Base-by-base conservation (phyloP, 2,329 filamentous ascomycete species). In the Didymella segeticola region DNA sequence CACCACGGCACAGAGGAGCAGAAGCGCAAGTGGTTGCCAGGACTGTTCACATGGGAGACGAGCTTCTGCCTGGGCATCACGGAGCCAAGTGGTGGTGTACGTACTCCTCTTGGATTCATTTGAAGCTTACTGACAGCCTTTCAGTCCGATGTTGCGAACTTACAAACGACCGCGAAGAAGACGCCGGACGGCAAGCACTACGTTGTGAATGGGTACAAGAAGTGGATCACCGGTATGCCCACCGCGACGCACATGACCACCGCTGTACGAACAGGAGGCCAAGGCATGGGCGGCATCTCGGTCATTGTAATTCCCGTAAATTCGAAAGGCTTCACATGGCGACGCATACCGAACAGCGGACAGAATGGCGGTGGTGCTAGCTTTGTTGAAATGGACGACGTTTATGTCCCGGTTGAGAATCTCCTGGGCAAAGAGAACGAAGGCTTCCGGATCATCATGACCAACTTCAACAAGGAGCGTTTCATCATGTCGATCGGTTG, bases 131-230 rank as follows among this genome's bases (percentile, higher is more conserved):
- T 64, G 29, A 64, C 47, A 15, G 19, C 17, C 2, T 14, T 8
- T 22, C 27, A 72, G 65, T 87, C 84, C 1, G 87, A 89, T 64
- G 85, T 89, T 3, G 85, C 85, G 1, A 83, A 82, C 58, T 81
- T 89, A 37, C 78, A 79, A 45, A 88, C 86, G 3, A 87, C 83
- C 0, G 87, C 87, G 0, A 82, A 82, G 62, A 91, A 91, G 79
- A 91, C 88, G 0, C 76, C 86, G 1, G 89, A 92, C 68, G 89
- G 89, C 39, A 87, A 88, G 71, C 82, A 87, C 75, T 89, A 87
- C 61, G 64, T 87, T 29, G 84, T 89, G n/a, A 87, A 86, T 51
- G 86, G 86, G 0, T 80, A 81, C 43, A 89, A 89, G 77, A 87
- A 87, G 68, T 87, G 85, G 85, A 88, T 89, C 60, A 88, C 86